Evolutionary conservation across 2,329 filamentous ascomycete genomes (phyloP), one percentile per base, ranked within the genome.

Genomic region (Ceratocystiopsis brevicomis): DNA sequence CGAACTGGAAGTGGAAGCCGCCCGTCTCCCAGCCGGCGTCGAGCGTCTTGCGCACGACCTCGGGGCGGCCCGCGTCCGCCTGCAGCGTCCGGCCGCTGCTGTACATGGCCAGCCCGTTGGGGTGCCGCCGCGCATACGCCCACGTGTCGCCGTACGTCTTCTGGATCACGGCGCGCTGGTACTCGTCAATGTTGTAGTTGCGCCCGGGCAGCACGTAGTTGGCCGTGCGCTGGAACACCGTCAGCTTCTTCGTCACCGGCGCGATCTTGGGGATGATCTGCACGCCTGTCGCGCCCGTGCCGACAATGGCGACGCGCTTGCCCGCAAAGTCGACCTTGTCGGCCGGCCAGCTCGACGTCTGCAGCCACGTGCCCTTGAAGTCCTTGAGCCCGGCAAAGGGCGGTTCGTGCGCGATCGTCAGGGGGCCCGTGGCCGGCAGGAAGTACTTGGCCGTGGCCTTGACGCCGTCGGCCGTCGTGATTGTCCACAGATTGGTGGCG

Each of bases 181-280:
- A 30, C 37, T n/a, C 17, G 30, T 45, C 44, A 4, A 44, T 36
- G 14, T 16, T 18, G 21, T 45, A 45, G 41, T 47, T 47, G 21
- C 46, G 46, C 14, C 43, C 44, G 14, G 69, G 63, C 36, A 79
- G 52, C 44, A 87, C 67, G 52, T 82, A 87, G 0, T 68, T 71
- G 0, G 84, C 83, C 37, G 76, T 83, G 43, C 84, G 73, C 59
- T 92, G 84, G 2, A 92, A 67, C 72, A 88, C 84, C 1, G 81
- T 86, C 34, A 86, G 75, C 14, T 71, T 68, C 6, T 61, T 61
- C 3, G 79, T 81, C 37, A 69, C 71, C 37, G 81, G 61, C 0
- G 75, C 72, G 41, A 92, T 60, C 39, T 67, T 71, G 0, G 84
- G 84, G 1, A 90, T 56, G 0, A 92, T 65, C 0, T 83, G 90